Evolutionary conservation across 2,329 filamentous ascomycete species (phyloP).

Genomic region (Trichoderma asperellum): DNA sequence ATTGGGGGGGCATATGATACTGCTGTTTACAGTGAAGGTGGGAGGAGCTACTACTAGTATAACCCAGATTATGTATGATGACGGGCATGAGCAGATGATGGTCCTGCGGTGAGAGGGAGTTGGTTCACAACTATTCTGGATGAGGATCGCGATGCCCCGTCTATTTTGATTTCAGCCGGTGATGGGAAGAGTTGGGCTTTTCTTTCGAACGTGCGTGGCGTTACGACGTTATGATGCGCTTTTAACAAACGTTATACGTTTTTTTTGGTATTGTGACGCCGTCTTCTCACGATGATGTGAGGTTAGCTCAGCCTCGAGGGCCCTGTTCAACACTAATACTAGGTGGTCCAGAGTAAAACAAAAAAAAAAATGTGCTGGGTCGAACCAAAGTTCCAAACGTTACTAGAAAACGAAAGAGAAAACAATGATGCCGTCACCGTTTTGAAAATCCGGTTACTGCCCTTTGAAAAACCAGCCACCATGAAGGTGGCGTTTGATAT

Average conservation of each 20-base stretch:
- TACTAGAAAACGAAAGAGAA: neutral
- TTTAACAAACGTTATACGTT: neutral
- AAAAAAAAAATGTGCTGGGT: too few relatives aligned
- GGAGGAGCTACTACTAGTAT: neutral
- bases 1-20: neutral
- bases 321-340: neutral
- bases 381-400: neutral
- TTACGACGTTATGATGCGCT: slow-evolving; percentile 8
- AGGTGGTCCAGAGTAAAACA: neutral
- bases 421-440: neutral
- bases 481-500: neutral
- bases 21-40: neutral
- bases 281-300: neutral
- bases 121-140: neutral
- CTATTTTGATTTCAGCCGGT: neutral
- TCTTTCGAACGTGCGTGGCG: neutral
- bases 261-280: neutral
- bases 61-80: neutral
- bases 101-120: neutral
- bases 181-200: neutral
- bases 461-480: neutral
- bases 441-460: neutral
- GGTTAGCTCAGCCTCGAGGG: neutral
- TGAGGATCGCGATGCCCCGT: neutral
- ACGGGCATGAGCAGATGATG: neutral